Evolutionary conservation across 768 basidiomycete species (phyloP).

Genomic region (Amanita fuliginea): DNA sequence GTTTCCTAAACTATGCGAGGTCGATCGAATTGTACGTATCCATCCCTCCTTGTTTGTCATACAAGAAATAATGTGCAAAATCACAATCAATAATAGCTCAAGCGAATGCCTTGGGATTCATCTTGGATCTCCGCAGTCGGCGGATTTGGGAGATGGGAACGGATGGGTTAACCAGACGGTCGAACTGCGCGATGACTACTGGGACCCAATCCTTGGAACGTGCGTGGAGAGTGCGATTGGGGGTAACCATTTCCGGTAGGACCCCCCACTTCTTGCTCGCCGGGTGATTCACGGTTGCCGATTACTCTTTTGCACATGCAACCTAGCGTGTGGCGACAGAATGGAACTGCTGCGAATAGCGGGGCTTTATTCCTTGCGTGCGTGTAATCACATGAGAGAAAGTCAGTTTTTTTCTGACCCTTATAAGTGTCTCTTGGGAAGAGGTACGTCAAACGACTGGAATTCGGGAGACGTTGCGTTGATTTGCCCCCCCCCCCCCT

Average conservation of each 20-base stretch:
- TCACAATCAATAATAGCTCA: conserved; percentile 12
- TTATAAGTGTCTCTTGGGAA: conserved; percentile 23
- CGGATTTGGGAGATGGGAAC: conserved; percentile 72
- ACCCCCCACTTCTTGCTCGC: neutral
- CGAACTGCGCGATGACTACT: conserved; percentile 69
- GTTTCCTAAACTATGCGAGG: conserved; percentile 46
- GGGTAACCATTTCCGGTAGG: conserved; percentile 68
- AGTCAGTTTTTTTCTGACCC: neutral
- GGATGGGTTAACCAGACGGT: conserved; percentile 46
- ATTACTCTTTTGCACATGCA: neutral
- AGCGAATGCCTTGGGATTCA: conserved; percentile 70
- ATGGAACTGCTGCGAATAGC: conserved; percentile 30
- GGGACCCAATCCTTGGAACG: conserved; percentile 50
- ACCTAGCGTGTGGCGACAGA: conserved; percentile 7
- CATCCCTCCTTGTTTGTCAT: conserved; percentile 1
- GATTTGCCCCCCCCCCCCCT: too few species aligned
- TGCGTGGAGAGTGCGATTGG: conserved; percentile 72
- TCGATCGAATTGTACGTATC: conserved; percentile 51
- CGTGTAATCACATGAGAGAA: neutral
- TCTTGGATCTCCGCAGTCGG: conserved; percentile 51
- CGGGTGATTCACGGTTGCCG: neutral
- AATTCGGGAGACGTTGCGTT: neutral
- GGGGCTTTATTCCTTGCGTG: conserved; percentile 38
- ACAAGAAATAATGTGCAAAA: conserved; percentile 12
- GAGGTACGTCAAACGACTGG: conserved; percentile 13